Percentiles rank a stretch among this genome's conserved stretches.
Conservation (phyloP, 2,329 filamentous ascomycete species). For the Scedosporium aurantiacum region DNA sequence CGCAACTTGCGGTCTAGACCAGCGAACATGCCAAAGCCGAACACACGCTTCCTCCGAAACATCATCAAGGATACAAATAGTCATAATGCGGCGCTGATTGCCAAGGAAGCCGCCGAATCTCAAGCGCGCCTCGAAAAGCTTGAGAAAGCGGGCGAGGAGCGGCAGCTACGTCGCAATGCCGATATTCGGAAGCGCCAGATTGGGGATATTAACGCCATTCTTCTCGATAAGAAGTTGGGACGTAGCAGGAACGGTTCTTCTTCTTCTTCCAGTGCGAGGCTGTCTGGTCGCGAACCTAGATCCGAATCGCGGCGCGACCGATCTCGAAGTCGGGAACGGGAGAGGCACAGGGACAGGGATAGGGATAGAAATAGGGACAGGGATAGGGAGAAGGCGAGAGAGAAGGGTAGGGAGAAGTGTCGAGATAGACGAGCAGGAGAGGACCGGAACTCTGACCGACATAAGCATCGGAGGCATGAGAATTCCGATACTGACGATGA, state of each 20-base stretch:
- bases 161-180: constrained; percentile 31
- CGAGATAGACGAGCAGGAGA: not conserved
- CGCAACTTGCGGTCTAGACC: constrained; percentile 32
- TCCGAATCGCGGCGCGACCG: constrained; percentile 3
- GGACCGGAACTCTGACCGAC: not conserved
- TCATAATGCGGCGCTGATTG: constrained; percentile 79
- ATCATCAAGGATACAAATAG: constrained; percentile 80
- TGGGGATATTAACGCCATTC: constrained; percentile 48
- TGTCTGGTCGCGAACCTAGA: not conserved
- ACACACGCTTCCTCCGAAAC: constrained; percentile 78
- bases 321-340: constrained; percentile 7
- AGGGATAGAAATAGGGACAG: not conserved
- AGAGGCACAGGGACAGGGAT: constrained; percentile 7
- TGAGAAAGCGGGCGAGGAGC: constrained; percentile 34
- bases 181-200: constrained; percentile 49
- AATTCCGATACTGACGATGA: constrained; percentile 2
- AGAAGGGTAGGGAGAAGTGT: not conserved
- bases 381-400: not conserved
- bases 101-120: constrained; percentile 74
- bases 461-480: not conserved
- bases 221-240: constrained; percentile 16
- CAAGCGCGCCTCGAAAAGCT: constrained; percentile 56
- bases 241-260: constrained; percentile 3
- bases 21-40: constrained; percentile 67
- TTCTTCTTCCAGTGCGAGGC: not conserved